phyloP scores from a whole-genome alignment of 805 yeast genomes.

The Tetrapisispora iriomotensis region DNA sequence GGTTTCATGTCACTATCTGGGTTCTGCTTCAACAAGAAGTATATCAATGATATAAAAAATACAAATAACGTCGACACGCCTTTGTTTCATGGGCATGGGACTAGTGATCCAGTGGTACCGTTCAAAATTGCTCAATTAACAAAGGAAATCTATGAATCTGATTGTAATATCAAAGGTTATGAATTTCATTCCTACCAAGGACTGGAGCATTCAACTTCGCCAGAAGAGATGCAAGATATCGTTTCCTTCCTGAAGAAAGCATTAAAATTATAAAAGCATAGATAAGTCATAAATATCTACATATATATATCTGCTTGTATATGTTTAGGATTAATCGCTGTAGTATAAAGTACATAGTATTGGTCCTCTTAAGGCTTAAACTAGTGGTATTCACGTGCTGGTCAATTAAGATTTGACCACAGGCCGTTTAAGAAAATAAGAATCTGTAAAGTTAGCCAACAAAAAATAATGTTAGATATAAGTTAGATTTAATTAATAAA shows the following conservation, averaged over 20 bases:
- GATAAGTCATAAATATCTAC: too few relatives aligned
- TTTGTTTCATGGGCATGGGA: constrained; percentile 84
- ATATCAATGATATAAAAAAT: constrained; percentile 13
- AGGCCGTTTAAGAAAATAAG: too few relatives aligned
- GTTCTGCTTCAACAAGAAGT: constrained; percentile 35
- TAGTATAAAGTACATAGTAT: too few relatives aligned
- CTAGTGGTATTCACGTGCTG: too few relatives aligned
- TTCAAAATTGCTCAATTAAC: constrained; percentile 29
- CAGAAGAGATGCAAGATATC: constrained; percentile 55
- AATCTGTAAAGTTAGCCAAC: too few relatives aligned
- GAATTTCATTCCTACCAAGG: constrained; percentile 49
- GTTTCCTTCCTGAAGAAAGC: constrained; percentile 34
- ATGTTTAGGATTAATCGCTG: not conserved
- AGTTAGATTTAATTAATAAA: too few relatives aligned
- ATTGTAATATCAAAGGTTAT: constrained; percentile 36
- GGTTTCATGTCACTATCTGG: constrained; percentile 77
- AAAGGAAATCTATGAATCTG: constrained; percentile 33
- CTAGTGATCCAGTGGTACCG: constrained; percentile 55
- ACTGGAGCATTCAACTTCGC: constrained; percentile 57
- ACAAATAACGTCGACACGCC: constrained; percentile 56
- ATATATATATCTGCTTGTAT: too few relatives aligned
- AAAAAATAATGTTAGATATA: too few relatives aligned
- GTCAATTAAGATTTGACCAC: too few relatives aligned
- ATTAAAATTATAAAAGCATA: not conserved
- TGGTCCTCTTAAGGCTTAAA: too few relatives aligned